These are phyloP conservation scores for Boletus reticuloceps DNA, from an alignment of 768 basidiomycete species.

Conservation along the genomic window DNA sequence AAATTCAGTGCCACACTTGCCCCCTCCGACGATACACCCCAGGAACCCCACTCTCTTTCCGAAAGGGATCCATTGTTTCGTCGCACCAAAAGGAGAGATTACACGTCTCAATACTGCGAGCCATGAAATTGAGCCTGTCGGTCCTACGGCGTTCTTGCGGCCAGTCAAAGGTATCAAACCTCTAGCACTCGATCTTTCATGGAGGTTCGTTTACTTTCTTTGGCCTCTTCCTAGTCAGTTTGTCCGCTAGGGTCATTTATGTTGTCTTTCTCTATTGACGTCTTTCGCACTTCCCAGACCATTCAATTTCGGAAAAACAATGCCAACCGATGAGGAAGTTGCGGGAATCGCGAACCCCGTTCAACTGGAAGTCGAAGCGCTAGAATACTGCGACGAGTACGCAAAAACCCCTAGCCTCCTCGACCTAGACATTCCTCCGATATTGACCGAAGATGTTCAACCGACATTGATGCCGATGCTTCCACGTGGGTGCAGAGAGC, in stretches of 20 bases:
- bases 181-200: slow-evolving; percentile 59
- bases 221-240: neutral
- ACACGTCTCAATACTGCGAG: neutral
- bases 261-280: neutral
- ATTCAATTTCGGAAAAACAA: slow-evolving; percentile 41
- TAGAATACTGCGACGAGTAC: slow-evolving; percentile 14
- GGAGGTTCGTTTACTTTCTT: slow-evolving; percentile 49
- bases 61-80: slow-evolving; percentile 25
- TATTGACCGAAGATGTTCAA: slow-evolving; percentile 12
- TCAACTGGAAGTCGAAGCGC: slow-evolving; percentile 9
- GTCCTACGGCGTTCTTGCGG: slow-evolving; percentile 35
- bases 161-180: slow-evolving; percentile 59
- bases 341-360: slow-evolving; percentile 15
- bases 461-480: neutral
- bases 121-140: neutral
- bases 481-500: slow-evolving; percentile 19
- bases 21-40: slow-evolving; percentile 49
- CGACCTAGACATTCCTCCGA: neutral
- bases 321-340: slow-evolving; percentile 35
- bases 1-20: slow-evolving; percentile 52
- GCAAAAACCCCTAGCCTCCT: slow-evolving; percentile 12
- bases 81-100: slow-evolving; percentile 21
- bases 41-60: slow-evolving; percentile 35
- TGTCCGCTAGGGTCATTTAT: neutral
- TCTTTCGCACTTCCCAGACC: slow-evolving; percentile 34